Evolutionary conservation across 164 flowering plant genomes (phyloP).

Genomic region (Akebia trifoliata): DNA sequence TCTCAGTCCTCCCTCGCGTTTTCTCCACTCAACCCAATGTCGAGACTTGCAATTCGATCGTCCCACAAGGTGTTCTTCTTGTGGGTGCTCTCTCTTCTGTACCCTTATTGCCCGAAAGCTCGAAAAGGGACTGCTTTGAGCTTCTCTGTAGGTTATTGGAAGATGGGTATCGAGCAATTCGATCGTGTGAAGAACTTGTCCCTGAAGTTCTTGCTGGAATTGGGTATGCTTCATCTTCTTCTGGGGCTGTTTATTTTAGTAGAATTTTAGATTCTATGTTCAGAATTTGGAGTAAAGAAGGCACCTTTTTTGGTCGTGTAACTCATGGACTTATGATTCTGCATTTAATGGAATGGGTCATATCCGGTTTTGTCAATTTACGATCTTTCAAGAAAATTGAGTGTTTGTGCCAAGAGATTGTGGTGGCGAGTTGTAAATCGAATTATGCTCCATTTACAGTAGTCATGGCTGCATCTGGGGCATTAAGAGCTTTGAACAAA

Average conservation of each 20-base stretch:
- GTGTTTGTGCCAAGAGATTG: conserved; percentile 24
- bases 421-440: conserved; percentile 21
- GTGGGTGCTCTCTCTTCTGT: conserved; percentile 58
- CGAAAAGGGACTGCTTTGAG: conserved; percentile 54
- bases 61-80: conserved; percentile 49
- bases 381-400: conserved; percentile 36
- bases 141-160: conserved; percentile 51
- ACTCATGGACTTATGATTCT: conserved; percentile 63
- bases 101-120: conserved; percentile 35
- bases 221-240: conserved; percentile 75
- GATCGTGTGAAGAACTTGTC: conserved; percentile 26
- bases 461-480: conserved; percentile 78
- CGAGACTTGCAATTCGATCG: conserved; percentile 16
- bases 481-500: conserved; percentile 51
- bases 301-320: conserved; percentile 30
- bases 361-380: conserved; percentile 39
- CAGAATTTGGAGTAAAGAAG: conserved; percentile 49
- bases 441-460: conserved; percentile 42
- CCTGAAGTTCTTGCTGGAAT: conserved; percentile 74
- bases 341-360: conserved; percentile 82
- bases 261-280: conserved; percentile 43
- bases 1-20: conserved; percentile 31
- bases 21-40: conserved; percentile 18
- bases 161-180: conserved; percentile 24
- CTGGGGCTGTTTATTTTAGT: conserved; percentile 29